These are phyloP conservation scores for Daldinia sp. DNA, from an alignment of 2,329 filamentous ascomycete genomes.

Conservation along the genomic window DNA sequence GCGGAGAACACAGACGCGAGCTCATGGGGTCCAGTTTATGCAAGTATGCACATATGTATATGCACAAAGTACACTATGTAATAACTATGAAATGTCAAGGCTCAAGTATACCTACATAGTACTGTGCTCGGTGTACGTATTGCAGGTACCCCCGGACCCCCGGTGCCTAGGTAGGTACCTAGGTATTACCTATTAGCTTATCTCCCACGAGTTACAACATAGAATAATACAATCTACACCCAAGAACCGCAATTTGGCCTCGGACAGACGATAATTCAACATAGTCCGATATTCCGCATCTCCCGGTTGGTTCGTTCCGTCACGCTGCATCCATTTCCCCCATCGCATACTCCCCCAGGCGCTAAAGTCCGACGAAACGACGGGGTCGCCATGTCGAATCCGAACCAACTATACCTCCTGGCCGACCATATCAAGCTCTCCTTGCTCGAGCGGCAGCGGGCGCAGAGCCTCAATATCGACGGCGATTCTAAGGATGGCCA, in stretches of 20 bases:
- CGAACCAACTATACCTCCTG: slow-evolving; percentile 86
- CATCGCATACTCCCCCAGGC: not conserved
- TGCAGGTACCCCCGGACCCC: too few species aligned
- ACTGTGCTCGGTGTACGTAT: not conserved
- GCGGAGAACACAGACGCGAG: not conserved
- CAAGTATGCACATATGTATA: slow-evolving; percentile 7
- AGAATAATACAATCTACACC: not conserved
- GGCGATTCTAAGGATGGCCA: slow-evolving; percentile 85
- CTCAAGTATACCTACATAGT: too few species aligned
- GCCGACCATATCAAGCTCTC: slow-evolving; percentile 98
- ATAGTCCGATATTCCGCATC: not conserved
- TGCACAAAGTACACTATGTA: not conserved
- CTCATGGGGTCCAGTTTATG: too few species aligned
- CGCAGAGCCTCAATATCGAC: slow-evolving; percentile 80
- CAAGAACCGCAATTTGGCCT: slow-evolving; percentile 17
- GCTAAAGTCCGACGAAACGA: slow-evolving; percentile 14
- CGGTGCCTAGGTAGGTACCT: slow-evolving; percentile 21
- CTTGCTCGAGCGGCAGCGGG: slow-evolving; percentile 88
- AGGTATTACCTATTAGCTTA: slow-evolving; percentile 33
- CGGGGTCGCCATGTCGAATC: slow-evolving; percentile 58
- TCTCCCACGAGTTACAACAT: not conserved
- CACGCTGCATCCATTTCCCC: slow-evolving; percentile 3
- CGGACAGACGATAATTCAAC: slow-evolving; percentile 4
- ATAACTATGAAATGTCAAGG: not conserved
- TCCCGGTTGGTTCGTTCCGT: not conserved